Percentiles rank a stretch among this genome's conserved stretches.
phyloP scores from a whole-genome alignment of 208 protist genomes.

The Wallacemonas sp. region DNA sequence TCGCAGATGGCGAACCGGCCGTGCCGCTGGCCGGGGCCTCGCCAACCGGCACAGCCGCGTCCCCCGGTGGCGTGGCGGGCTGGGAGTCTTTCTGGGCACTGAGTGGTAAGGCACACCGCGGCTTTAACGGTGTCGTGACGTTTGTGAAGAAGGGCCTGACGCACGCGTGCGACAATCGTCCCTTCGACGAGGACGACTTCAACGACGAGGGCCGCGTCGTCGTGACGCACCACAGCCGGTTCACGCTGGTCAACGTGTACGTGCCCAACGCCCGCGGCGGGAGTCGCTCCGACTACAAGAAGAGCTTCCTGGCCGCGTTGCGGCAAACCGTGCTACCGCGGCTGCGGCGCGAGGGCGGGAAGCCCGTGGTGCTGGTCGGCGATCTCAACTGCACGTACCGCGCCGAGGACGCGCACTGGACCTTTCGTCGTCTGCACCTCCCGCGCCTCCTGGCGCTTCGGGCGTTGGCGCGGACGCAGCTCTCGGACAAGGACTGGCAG shows the following conservation, averaged over 20 bases:
- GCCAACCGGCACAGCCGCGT: not conserved
- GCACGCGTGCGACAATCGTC: slow-evolving; percentile 54
- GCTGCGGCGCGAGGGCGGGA: slow-evolving; percentile 45
- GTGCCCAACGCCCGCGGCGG: slow-evolving; percentile 83
- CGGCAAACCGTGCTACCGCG: slow-evolving; percentile 33
- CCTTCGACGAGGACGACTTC: slow-evolving; percentile 66
- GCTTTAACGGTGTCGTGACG: slow-evolving; percentile 88
- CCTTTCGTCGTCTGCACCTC: slow-evolving; percentile 66
- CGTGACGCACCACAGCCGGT: slow-evolving; percentile 76
- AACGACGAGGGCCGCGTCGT: slow-evolving; percentile 85
- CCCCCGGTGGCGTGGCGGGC: slow-evolving; percentile 41
- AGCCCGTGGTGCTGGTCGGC: slow-evolving; percentile 76
- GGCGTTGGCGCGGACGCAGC: not conserved
- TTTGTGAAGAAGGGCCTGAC: slow-evolving; percentile 81
- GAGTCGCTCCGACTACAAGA: slow-evolving; percentile 54
- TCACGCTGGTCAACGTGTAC: slow-evolving; percentile 89
- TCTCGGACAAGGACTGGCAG: slow-evolving; percentile 39
- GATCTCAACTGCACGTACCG: slow-evolving; percentile 89
- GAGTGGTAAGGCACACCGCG: slow-evolving; percentile 62
- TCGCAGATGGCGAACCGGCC: slow-evolving; percentile 1
- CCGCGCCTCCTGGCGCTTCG: slow-evolving; percentile 31
- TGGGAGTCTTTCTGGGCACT: slow-evolving; percentile 90
- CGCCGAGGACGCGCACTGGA: slow-evolving; percentile 72
- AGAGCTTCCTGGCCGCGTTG: slow-evolving; percentile 55
- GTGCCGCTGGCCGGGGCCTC: not conserved